phyloP scores from a whole-genome alignment of 768 basidiomycete genomes.

The Exidia glandulosa region DNA sequence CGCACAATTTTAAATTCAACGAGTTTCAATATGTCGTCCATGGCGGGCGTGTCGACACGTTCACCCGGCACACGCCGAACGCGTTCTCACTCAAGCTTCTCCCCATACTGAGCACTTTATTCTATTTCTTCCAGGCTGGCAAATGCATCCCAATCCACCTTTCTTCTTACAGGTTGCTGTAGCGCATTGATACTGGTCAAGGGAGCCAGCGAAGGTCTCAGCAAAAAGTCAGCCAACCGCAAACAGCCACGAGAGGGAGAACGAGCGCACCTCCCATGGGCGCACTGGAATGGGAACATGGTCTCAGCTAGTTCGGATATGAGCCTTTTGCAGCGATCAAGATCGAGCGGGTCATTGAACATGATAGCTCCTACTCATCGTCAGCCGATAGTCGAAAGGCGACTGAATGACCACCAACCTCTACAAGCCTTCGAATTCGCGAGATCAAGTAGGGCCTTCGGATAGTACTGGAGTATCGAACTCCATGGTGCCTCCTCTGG shows the following conservation, averaged over 20 bases:
- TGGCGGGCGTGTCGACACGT: neutral
- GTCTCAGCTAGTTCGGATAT: conserved; percentile 59
- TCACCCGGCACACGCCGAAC: neutral
- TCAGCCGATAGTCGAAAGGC: neutral
- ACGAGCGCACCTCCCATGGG: conserved; percentile 68
- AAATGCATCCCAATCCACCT: neutral
- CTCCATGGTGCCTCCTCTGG: conserved; percentile 37
- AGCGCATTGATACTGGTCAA: conserved; percentile 22
- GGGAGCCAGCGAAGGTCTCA: conserved; percentile 47
- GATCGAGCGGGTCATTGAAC: conserved; percentile 77
- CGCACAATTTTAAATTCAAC: neutral
- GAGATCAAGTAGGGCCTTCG: conserved; percentile 69
- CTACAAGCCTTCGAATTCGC: conserved; percentile 94
- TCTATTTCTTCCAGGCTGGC: neutral
- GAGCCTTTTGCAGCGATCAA: conserved; percentile 58
- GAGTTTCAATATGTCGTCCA: neutral
- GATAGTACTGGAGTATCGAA: conserved; percentile 68
- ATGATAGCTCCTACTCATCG: conserved; percentile 73
- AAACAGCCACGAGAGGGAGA: conserved; percentile 1
- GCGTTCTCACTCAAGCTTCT: neutral
- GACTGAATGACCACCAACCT: conserved; percentile 37
- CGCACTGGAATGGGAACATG: conserved; percentile 87
- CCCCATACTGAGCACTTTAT: neutral
- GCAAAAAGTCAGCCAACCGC: neutral
- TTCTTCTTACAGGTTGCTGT: neutral